Evolutionary conservation across 495 filamentous ascomycete species (phyloP).

Genomic region (Glutinoglossum americanum): DNA sequence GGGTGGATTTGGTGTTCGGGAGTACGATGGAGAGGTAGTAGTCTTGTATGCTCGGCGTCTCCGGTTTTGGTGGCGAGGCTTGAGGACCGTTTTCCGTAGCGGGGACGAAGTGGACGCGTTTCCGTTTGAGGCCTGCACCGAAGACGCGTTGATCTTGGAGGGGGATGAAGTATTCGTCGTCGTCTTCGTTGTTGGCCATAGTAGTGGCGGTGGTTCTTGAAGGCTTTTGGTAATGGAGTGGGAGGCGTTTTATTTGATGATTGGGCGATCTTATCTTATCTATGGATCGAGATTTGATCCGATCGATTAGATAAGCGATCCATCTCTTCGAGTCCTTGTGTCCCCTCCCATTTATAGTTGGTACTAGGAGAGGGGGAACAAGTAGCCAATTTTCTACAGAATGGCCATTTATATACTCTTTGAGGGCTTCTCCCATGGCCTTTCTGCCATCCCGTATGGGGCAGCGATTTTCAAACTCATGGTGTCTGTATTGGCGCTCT

Average conservation of each 20-base stretch:
- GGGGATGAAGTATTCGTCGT: slow-evolving; percentile 42
- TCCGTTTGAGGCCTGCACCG: slow-evolving; percentile 53
- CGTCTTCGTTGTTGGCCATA: slow-evolving; percentile 13
- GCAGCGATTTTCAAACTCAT: slow-evolving; percentile 35
- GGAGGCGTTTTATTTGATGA: too few species aligned
- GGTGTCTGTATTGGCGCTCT: slow-evolving; percentile 36
- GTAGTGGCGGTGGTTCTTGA: too few species aligned
- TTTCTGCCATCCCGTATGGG: slow-evolving; percentile 41
- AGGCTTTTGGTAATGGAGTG: too few species aligned
- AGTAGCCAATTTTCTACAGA: not conserved
- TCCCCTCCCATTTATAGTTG: too few species aligned
- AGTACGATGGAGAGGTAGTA: slow-evolving; percentile 56
- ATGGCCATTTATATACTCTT: slow-evolving; percentile 71
- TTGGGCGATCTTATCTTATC: too few species aligned
- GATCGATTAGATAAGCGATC: not conserved
- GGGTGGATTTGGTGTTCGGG: slow-evolving; percentile 13
- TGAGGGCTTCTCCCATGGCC: slow-evolving; percentile 37
- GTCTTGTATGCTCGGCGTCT: slow-evolving; percentile 25
- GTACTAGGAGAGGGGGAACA: not conserved
- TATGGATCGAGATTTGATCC: too few species aligned
- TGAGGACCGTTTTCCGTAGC: slow-evolving; percentile 25
- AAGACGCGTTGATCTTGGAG: slow-evolving; percentile 57
- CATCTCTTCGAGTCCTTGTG: too few species aligned
- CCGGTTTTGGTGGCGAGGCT: slow-evolving; percentile 14
- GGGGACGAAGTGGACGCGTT: slow-evolving; percentile 62